Conservation (phyloP, 2,329 filamentous ascomycete genomes). For the Endocalyx cinctus region DNA sequence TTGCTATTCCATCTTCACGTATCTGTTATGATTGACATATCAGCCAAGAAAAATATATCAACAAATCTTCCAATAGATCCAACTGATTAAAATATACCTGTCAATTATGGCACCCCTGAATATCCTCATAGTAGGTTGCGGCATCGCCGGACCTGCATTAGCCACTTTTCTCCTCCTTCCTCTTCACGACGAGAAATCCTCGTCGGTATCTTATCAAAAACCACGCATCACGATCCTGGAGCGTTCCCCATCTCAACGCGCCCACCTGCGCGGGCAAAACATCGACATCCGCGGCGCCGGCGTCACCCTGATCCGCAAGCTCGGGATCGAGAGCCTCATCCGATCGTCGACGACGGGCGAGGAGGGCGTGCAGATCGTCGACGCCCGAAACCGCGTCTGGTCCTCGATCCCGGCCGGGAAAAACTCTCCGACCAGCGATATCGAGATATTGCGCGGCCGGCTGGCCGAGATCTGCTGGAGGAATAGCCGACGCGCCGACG, state of each 20-base stretch:
- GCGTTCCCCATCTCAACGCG: constrained; percentile 31
- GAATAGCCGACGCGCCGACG: constrained; percentile 1
- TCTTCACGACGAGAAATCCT: constrained; percentile 18
- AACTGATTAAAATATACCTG: no score
- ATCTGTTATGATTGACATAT: no score
- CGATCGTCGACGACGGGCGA: constrained; percentile 32
- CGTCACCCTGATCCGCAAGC: constrained; percentile 33
- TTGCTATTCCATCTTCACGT: no score
- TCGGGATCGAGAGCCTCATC: constrained; percentile 34
- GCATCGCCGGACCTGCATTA: constrained; percentile 35
- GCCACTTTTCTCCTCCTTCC: constrained; percentile 34
- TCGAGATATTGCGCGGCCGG: constrained; percentile 32
- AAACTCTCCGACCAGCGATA: constrained; percentile 30
- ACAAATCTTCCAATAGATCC: no score
- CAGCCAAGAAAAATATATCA: no score
- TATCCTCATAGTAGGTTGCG: constrained; percentile 34
- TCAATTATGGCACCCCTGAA: constrained; percentile 25
- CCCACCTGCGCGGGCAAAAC: constrained; percentile 37
- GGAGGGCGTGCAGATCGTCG: constrained; percentile 34
- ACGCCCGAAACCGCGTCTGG: constrained; percentile 19
- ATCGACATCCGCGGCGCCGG: constrained; percentile 40
- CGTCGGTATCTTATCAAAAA: no score
- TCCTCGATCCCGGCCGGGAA: constrained; percentile 21
- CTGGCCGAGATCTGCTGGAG: constrained; percentile 28
- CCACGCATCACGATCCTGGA: constrained; percentile 44